phyloP scores from a whole-genome alignment of 495 filamentous ascomycete species.

The Aspergillus sclerotiicarbonarius region DNA sequence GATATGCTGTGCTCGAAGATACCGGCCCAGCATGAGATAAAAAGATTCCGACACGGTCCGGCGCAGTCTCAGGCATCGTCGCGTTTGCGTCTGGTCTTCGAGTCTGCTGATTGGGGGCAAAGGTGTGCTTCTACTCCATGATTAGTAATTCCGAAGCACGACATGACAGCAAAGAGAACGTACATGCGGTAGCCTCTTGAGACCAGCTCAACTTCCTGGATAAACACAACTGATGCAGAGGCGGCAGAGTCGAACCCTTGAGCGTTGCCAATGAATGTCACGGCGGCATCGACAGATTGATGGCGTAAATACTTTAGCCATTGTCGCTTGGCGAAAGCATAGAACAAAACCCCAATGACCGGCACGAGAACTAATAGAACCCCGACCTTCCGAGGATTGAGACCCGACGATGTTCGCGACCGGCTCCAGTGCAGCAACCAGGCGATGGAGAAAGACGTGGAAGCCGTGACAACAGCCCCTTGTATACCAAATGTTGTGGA shows the following conservation, averaged over 20 bases:
- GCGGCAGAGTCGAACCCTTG: constrained; percentile 82
- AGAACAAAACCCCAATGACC: constrained; percentile 55
- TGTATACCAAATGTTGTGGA: constrained; percentile 46
- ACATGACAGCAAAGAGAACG: constrained; percentile 25
- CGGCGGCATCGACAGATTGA: constrained; percentile 72
- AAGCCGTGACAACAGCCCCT: constrained; percentile 51
- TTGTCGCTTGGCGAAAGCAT: constrained; percentile 74
- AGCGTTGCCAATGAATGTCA: constrained; percentile 67
- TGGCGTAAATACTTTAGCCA: constrained; percentile 81
- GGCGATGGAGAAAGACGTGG: constrained; percentile 65
- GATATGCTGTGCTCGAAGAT: constrained; percentile 61
- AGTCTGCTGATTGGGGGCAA: constrained; percentile 80
- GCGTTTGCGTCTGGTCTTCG: constrained; percentile 72
- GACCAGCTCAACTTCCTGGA: constrained; percentile 96
- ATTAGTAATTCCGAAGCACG: constrained; percentile 21
- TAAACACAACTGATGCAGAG: constrained; percentile 75
- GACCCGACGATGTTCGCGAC: constrained; percentile 31
- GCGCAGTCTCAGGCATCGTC: constrained; percentile 76
- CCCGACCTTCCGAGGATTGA: constrained; percentile 49
- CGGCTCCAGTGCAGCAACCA: constrained; percentile 70
- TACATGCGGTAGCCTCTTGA: constrained; percentile 91
- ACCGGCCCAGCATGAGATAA: constrained; percentile 64
- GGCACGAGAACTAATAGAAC: constrained; percentile 58
- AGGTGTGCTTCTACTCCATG: constrained; percentile 65
- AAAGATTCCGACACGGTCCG: constrained; percentile 68